These are phyloP conservation scores for Amaranthus cruentus DNA, from an alignment of 148 eudicot genomes.

Conservation along the genomic window DNA sequence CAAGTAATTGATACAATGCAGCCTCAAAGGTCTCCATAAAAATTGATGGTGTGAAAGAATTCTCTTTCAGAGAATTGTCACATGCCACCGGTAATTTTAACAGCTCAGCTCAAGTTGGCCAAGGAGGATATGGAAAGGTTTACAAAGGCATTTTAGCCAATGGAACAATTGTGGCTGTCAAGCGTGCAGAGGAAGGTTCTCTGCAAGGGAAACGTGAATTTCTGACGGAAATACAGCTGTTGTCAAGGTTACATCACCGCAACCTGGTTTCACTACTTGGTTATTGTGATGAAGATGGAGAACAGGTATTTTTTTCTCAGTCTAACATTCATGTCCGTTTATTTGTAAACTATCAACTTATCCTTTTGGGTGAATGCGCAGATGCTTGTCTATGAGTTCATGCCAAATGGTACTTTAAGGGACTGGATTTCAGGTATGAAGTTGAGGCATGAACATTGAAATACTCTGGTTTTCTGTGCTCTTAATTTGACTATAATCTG, in stretches of 20 bases:
- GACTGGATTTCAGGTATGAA: slow-evolving; percentile 77
- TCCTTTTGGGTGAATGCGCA: slow-evolving; percentile 29
- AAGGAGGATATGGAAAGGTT: slow-evolving; percentile 94
- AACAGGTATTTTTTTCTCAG: slow-evolving; percentile 50
- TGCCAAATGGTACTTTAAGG: slow-evolving; percentile 76
- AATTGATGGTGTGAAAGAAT: slow-evolving; percentile 76
- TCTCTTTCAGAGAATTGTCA: slow-evolving; percentile 63
- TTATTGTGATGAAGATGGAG: slow-evolving; percentile 69
- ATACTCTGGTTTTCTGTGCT: neutral
- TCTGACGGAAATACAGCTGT: slow-evolving; percentile 75
- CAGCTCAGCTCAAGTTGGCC: slow-evolving; percentile 59
- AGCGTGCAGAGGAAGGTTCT: slow-evolving; percentile 86
- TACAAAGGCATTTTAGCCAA: slow-evolving; percentile 61
- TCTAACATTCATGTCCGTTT: neutral
- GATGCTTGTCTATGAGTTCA: slow-evolving; percentile 88
- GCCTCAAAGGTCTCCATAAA: slow-evolving; percentile 59
- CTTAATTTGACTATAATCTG: neutral
- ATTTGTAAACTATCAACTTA: neutral
- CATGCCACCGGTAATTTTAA: slow-evolving; percentile 56
- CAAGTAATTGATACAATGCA: slow-evolving; percentile 29
- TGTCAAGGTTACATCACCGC: slow-evolving; percentile 86
- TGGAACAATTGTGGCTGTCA: slow-evolving; percentile 63
- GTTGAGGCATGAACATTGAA: slow-evolving; percentile 2
- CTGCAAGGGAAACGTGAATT: slow-evolving; percentile 84
- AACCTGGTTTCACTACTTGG: slow-evolving; percentile 79